phyloP scores from a whole-genome alignment of 31 red algal genomes.

The Pterothamnion heteromorphum region DNA sequence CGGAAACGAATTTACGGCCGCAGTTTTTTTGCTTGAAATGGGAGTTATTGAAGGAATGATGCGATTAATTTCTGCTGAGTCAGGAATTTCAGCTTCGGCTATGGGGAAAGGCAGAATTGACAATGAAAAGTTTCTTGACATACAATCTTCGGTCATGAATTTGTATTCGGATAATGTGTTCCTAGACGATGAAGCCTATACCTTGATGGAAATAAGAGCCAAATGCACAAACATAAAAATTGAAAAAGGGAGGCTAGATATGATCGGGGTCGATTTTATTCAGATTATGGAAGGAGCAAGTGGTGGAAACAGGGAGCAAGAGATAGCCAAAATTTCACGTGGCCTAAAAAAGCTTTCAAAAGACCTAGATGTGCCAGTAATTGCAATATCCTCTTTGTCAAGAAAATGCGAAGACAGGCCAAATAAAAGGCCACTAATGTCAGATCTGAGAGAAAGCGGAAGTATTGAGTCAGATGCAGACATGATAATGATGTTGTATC shows the following conservation, averaged over 20 bases:
- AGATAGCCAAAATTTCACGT: neutral
- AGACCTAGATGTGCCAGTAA: neutral
- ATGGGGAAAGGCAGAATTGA: neutral
- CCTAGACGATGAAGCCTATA: neutral
- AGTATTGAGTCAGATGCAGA: slow-evolving; percentile 20
- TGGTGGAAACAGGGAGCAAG: neutral
- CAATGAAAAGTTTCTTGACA: neutral
- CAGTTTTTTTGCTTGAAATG: neutral
- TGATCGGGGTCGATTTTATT: neutral
- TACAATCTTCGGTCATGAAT: neutral
- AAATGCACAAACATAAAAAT: neutral
- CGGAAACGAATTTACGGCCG: neutral
- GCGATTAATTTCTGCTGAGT: neutral
- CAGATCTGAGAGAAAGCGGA: neutral
- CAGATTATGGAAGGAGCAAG: neutral
- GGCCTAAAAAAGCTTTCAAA: neutral
- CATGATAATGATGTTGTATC: neutral
- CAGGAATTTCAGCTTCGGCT: neutral
- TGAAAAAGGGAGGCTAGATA: neutral
- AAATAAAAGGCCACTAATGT: neutral
- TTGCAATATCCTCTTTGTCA: neutral
- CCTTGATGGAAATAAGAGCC: neutral
- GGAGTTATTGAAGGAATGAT: neutral
- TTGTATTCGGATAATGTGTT: neutral
- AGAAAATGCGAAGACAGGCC: neutral